Evolutionary conservation across 495 filamentous ascomycete species (phyloP).

Genomic region (Penicillium ucsense): DNA sequence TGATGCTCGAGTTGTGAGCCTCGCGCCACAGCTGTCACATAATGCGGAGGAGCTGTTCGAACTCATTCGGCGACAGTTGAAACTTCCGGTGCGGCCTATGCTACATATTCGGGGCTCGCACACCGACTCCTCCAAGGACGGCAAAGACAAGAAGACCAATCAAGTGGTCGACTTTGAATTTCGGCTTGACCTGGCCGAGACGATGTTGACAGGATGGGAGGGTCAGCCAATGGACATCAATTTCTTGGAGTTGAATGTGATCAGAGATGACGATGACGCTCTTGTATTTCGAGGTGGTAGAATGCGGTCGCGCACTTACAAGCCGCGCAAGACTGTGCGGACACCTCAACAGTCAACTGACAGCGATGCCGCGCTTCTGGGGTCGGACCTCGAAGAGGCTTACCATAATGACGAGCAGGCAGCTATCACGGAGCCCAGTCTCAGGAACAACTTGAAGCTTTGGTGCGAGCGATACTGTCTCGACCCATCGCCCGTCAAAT

Average conservation of each 20-base stretch:
- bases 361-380: constrained; percentile 8
- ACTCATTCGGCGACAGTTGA: constrained; percentile 21
- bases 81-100: constrained; percentile 26
- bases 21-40: constrained; percentile 16
- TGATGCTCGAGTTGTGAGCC: constrained; percentile 14
- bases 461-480: constrained; percentile 35
- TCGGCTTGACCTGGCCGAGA: constrained; percentile 25
- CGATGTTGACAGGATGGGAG: constrained; percentile 25
- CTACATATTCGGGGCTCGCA: constrained; percentile 28
- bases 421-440: background rate
- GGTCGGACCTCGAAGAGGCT: constrained; percentile 3
- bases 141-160: constrained; percentile 22
- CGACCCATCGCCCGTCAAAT: constrained; percentile 32
- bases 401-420: background rate
- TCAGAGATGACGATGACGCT: constrained; percentile 16
- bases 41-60: constrained; percentile 16
- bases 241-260: constrained; percentile 16
- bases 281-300: constrained; percentile 24
- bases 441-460: constrained; percentile 14
- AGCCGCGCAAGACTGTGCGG: background rate
- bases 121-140: constrained; percentile 14
- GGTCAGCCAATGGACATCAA: background rate
- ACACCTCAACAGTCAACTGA: background rate
- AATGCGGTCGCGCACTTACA: constrained; percentile 13
- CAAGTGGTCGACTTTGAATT: constrained; percentile 32